These are phyloP conservation scores for Claviceps sp. DNA, from an alignment of 2,329 filamentous ascomycete species.

Conservation along the genomic window DNA sequence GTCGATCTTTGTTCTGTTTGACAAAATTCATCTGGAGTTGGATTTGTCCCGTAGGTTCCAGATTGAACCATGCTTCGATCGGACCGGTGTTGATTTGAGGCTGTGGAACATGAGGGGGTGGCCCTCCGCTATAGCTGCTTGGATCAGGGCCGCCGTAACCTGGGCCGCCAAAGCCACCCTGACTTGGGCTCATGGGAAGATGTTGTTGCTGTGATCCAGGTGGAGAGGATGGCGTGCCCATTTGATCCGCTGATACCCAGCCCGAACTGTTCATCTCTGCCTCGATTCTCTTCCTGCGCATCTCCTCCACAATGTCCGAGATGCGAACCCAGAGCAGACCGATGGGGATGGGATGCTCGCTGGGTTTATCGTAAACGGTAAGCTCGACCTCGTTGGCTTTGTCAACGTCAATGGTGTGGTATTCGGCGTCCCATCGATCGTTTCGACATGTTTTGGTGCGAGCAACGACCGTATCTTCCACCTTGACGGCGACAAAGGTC, in stretches of 20 bases:
- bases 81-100: conserved; percentile 43
- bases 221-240: conserved; percentile 49
- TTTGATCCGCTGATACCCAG: conserved; percentile 95
- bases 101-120: conserved; percentile 21
- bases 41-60: conserved; percentile 87
- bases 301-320: conserved; percentile 93
- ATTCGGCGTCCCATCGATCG: conserved; percentile 85
- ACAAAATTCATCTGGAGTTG: conserved; percentile 83
- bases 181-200: conserved; percentile 43
- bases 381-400: conserved; percentile 98
- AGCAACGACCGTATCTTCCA: conserved; percentile 85
- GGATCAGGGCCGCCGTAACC: conserved; percentile 19
- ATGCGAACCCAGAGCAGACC: conserved; percentile 93
- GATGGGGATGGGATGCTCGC: conserved; percentile 82
- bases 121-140: conserved; percentile 16
- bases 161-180: conserved; percentile 28
- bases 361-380: conserved; percentile 91
- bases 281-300: conserved; percentile 94
- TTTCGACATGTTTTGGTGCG: conserved; percentile 73
- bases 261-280: conserved; percentile 87
- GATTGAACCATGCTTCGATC: conserved; percentile 92
- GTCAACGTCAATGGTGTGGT: conserved; percentile 85
- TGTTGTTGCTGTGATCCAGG: conserved; percentile 23
- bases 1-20: conserved; percentile 76
- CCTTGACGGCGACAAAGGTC: conserved; percentile 91